Evolutionary conservation across 208 protist genomes (phyloP).

Genomic region (Willaertia magna): DNA sequence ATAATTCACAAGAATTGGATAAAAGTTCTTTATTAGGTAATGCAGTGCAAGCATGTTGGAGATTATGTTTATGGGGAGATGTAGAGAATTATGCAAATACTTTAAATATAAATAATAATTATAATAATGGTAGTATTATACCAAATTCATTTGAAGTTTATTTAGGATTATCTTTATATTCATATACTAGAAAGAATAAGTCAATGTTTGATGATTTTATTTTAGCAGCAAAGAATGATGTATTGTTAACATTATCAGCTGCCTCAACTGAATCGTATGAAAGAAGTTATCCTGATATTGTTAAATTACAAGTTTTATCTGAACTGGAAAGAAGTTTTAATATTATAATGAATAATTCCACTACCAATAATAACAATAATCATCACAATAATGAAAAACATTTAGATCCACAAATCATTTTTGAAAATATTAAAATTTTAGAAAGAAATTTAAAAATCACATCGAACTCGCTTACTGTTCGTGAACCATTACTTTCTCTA

Average conservation of each 20-base stretch:
- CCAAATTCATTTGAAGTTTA: conserved; percentile 31
- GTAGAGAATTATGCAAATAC: conserved; percentile 22
- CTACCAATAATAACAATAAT: not conserved
- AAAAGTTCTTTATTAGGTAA: conserved; percentile 26
- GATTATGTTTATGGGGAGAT: conserved; percentile 44
- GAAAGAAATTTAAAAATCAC: conserved; percentile 31
- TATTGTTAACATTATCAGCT: conserved; percentile 35
- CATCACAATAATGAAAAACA: not conserved
- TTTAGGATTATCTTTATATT: conserved; percentile 18
- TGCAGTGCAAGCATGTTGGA: conserved; percentile 48
- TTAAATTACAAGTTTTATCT: conserved; percentile 48
- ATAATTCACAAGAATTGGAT: not conserved
- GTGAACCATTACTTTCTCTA: conserved; percentile 58
- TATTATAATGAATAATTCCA: not conserved
- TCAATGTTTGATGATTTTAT: conserved; percentile 16
- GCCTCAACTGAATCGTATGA: conserved; percentile 45
- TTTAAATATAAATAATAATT: not conserved
- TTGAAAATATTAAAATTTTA: not conserved
- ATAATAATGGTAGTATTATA: no score
- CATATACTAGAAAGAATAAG: conserved; percentile 9
- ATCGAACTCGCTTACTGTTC: conserved; percentile 46
- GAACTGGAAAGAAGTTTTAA: conserved; percentile 44
- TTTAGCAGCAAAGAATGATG: not conserved
- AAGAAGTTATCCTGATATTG: conserved; percentile 40
- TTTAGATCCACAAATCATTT: not conserved